Evolutionary conservation across 139 green algal genomes (phyloP).

Genomic region (Tetraselmis striata): DNA sequence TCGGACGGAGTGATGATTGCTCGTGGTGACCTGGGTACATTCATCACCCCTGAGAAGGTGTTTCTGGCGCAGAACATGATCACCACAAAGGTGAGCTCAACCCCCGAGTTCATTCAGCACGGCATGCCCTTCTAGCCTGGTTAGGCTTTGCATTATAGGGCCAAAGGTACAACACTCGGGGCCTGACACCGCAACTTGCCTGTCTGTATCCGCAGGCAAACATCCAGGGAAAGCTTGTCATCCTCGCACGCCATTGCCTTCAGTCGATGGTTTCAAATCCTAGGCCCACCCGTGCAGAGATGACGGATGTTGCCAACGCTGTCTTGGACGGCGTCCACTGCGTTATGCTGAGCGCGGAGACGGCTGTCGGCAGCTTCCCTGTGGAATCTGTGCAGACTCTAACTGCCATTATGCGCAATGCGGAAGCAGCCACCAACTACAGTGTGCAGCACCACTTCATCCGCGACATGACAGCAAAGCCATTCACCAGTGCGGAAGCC

Average conservation of each 20-base stretch:
- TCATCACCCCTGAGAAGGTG: slow-evolving; percentile 26
- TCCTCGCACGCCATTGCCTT: slow-evolving; percentile 45
- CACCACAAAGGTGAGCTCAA: slow-evolving; percentile 20
- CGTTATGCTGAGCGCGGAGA: slow-evolving; percentile 53
- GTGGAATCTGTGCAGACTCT: slow-evolving; percentile 36
- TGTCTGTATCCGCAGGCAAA: no score
- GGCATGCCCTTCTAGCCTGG: no score
- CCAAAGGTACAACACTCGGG: no score
- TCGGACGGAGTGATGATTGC: slow-evolving; percentile 48
- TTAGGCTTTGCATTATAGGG: no score
- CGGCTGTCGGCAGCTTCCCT: slow-evolving; percentile 40
- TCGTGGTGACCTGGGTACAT: slow-evolving; percentile 25
- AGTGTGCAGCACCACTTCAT: slow-evolving; percentile 43
- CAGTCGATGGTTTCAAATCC: slow-evolving; percentile 48
- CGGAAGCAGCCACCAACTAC: slow-evolving; percentile 50
- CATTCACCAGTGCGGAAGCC: slow-evolving; percentile 44
- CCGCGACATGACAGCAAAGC: slow-evolving; percentile 36
- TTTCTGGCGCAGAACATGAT: slow-evolving; percentile 9
- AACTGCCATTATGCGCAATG: slow-evolving; percentile 41
- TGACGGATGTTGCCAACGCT: slow-evolving; percentile 54
- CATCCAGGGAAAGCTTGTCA: slow-evolving; percentile 39
- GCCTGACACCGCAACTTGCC: no score
- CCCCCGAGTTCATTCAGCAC: no score
- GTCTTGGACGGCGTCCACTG: slow-evolving; percentile 47
- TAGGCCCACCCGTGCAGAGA: slow-evolving; percentile 50